phyloP scores from a whole-genome alignment of 2,329 filamentous ascomycete genomes.

The Phoma sp. region DNA sequence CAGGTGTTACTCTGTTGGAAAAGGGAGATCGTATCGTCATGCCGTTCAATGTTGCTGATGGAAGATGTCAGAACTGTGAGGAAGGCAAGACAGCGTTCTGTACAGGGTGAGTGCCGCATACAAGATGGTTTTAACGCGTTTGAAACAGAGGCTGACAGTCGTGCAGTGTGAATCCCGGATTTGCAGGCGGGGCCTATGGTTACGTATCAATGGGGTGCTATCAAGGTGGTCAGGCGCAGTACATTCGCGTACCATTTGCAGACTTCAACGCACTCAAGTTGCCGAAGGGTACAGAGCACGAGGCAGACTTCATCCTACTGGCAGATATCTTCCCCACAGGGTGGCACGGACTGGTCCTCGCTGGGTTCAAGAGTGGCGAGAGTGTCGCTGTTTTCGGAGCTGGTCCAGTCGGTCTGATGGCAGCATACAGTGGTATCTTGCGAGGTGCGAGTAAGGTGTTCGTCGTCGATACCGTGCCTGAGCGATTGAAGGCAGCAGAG shows the following conservation, averaged over 20 bases:
- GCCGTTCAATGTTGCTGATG: constrained; percentile 64
- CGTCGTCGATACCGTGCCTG: constrained; percentile 68
- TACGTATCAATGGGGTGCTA: constrained; percentile 69
- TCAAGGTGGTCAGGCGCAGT: constrained; percentile 68
- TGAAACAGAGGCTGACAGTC: neutral
- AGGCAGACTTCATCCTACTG: constrained; percentile 65
- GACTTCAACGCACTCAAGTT: constrained; percentile 72
- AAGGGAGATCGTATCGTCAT: constrained; percentile 70
- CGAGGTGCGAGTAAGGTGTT: constrained; percentile 68
- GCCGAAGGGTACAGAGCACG: constrained; percentile 66
- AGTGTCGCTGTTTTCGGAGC: constrained; percentile 71
- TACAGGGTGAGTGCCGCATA: constrained; percentile 62
- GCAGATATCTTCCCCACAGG: constrained; percentile 61
- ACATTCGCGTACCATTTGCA: constrained; percentile 69
- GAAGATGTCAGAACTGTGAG: constrained; percentile 68
- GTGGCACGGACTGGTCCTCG: constrained; percentile 65
- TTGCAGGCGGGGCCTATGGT: constrained; percentile 67
- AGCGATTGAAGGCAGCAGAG: constrained; percentile 65
- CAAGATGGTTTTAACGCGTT: neutral
- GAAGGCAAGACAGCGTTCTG: constrained; percentile 71
- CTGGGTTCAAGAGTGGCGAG: constrained; percentile 68
- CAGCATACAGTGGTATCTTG: constrained; percentile 68
- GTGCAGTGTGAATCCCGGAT: constrained; percentile 62
- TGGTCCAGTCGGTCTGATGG: constrained; percentile 70
- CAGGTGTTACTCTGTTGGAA: constrained; percentile 67